phyloP scores from a whole-genome alignment of 495 filamentous ascomycete species.

The Diplogelasinospora grovesii region DNA sequence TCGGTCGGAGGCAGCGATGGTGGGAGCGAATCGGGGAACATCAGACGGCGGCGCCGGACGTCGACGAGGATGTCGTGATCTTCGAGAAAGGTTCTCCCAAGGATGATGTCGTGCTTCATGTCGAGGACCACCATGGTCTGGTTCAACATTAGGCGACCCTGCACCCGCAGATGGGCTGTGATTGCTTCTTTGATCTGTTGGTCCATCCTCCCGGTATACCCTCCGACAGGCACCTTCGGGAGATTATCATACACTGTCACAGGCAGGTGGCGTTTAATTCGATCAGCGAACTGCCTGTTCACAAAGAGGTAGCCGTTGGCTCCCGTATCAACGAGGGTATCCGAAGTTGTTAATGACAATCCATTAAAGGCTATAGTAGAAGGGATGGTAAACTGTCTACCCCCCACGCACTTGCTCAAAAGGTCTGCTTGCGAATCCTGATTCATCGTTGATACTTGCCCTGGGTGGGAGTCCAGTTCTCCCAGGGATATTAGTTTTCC shows the following conservation, averaged over 20 bases:
- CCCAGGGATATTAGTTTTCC: slow-evolving; percentile 4
- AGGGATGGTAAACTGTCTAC: neutral
- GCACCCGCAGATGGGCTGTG: neutral
- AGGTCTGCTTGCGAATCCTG: neutral
- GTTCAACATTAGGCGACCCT: neutral
- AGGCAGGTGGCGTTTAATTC: neutral
- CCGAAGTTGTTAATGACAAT: neutral
- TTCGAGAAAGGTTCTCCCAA: neutral
- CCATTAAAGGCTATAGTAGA: neutral
- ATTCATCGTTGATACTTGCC: neutral
- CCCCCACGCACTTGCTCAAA: neutral
- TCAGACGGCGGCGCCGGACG: neutral
- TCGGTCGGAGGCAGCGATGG: too few species aligned
- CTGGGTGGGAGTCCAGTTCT: slow-evolving; percentile 1
- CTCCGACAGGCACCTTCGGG: neutral
- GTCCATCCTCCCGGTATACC: neutral
- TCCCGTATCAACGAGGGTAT: neutral
- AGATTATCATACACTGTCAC: neutral
- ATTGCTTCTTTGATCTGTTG: neutral
- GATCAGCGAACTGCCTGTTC: neutral
- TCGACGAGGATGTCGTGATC: neutral
- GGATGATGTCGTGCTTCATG: neutral
- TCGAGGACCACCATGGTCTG: neutral
- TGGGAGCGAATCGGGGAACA: neutral
- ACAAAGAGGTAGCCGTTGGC: neutral